phyloP scores from a whole-genome alignment of 306 rosid genomes.

The Vigna reflexopilosa region DNA sequence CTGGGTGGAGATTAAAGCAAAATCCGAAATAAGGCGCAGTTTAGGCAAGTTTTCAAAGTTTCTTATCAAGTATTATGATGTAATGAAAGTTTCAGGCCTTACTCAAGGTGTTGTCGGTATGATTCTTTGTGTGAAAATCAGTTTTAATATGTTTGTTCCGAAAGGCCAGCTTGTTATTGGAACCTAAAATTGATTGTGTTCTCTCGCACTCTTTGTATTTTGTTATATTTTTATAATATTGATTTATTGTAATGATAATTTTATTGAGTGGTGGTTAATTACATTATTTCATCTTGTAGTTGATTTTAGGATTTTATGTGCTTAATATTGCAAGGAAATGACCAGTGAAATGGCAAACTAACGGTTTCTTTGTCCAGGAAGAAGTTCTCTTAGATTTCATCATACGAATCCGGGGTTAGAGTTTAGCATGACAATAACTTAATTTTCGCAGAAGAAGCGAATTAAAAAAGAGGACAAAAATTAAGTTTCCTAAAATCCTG shows the following conservation, averaged over 20 bases:
- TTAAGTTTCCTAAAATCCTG: not conserved
- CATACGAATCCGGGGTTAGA: not conserved
- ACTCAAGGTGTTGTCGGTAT: slow-evolving; percentile 38
- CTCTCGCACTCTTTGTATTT: slow-evolving; percentile 19
- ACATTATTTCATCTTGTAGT: slow-evolving; percentile 8
- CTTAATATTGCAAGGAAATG: slow-evolving; percentile 9
- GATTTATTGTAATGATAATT: slow-evolving; percentile 32
- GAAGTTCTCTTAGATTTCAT: not conserved
- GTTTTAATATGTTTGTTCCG: slow-evolving; percentile 28
- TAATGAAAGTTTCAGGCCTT: slow-evolving; percentile 20
- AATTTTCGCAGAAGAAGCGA: not conserved
- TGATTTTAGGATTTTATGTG: slow-evolving; percentile 1
- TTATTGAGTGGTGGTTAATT: slow-evolving; percentile 25
- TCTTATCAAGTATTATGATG: not conserved
- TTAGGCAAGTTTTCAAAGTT: slow-evolving; percentile 26
- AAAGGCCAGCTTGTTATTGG: slow-evolving; percentile 38
- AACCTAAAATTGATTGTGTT: slow-evolving; percentile 29
- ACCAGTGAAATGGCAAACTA: not conserved
- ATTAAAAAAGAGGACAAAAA: not conserved
- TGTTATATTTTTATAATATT: slow-evolving; percentile 21
- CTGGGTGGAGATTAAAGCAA: slow-evolving; percentile 38
- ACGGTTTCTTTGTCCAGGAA: not conserved
- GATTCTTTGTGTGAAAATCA: slow-evolving; percentile 35
- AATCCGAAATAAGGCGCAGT: slow-evolving; percentile 16
- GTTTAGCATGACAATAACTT: not conserved